A percentile compares a stretch with the other conserved stretches of the same genome.
phyloP scores from a whole-genome alignment of 352 stramenopile genomes.

The Globisporangium radiosum region DNA sequence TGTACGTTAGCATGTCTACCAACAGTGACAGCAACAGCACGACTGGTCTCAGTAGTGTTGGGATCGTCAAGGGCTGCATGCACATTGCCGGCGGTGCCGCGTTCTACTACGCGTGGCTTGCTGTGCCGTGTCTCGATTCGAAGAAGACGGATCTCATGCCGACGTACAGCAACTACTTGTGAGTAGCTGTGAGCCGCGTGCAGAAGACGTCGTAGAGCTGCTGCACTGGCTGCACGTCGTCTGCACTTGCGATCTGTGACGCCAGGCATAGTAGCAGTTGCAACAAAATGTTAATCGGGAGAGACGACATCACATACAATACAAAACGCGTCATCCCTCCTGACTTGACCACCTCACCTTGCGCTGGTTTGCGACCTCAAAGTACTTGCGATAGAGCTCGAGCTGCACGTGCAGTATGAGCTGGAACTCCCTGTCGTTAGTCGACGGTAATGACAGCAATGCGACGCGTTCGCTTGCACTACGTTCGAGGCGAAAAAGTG shows the following conservation, averaged over 20 bases:
- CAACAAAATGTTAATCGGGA: too few species aligned
- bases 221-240: slow-evolving; percentile 24
- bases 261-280: not conserved
- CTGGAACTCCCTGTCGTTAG: slow-evolving; percentile 7
- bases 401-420: slow-evolving; percentile 41
- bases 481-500: slow-evolving; percentile 41
- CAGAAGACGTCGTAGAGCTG: slow-evolving; percentile 35
- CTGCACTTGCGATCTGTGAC: slow-evolving; percentile 22
- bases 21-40: not conserved
- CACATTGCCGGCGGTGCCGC: slow-evolving; percentile 54
- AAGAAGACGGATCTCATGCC: slow-evolving; percentile 81
- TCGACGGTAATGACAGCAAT: not conserved
- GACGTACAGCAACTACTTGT: slow-evolving; percentile 55
- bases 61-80: slow-evolving; percentile 60
- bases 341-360: not conserved
- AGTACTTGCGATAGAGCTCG: slow-evolving; percentile 47
- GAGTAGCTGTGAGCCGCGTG: slow-evolving; percentile 9
- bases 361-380: slow-evolving; percentile 40
- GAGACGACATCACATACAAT: not conserved
- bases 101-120: slow-evolving; percentile 78
- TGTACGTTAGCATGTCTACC: slow-evolving; percentile 15
- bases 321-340: not conserved
- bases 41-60: slow-evolving; percentile 36
- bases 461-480: not conserved
- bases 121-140: slow-evolving; percentile 69